Conservation (phyloP, 352 stramenopile genomes). For the Pilasporangium apinafurcum region DNA sequence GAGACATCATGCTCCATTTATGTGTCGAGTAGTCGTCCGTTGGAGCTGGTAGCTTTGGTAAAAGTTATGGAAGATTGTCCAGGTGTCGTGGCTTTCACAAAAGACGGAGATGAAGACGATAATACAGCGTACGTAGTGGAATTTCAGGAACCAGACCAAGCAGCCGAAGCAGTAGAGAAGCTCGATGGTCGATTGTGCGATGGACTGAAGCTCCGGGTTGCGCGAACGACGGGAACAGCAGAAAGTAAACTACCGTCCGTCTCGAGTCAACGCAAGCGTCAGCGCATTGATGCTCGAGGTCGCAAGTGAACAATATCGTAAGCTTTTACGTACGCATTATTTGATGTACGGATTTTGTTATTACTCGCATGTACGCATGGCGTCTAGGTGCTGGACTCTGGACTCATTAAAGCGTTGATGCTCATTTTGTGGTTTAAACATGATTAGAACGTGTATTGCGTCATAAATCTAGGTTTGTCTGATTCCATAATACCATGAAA, state of each 20-base stretch:
- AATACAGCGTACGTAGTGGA: slow-evolving; percentile 38
- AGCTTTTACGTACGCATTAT: no score
- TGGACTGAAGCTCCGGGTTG: slow-evolving; percentile 43
- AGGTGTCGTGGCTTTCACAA: slow-evolving; percentile 48
- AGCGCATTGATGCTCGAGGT: slow-evolving; percentile 41
- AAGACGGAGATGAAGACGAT: slow-evolving; percentile 22
- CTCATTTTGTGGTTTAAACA: no score
- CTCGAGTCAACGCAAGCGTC: slow-evolving; percentile 56
- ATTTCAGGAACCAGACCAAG: slow-evolving; percentile 35
- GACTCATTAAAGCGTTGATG: no score
- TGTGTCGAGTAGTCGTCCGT: slow-evolving; percentile 36
- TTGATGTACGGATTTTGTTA: no score
- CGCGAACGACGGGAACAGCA: neutral
- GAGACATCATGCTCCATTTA: slow-evolving; percentile 24
- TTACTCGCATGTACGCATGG: no score
- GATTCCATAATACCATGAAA: no score
- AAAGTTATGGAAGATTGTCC: slow-evolving; percentile 35
- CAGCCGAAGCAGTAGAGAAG: slow-evolving; percentile 26
- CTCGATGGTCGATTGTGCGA: slow-evolving; percentile 49
- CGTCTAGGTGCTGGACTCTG: no score
- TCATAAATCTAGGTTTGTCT: no score
- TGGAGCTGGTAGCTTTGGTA: slow-evolving; percentile 46
- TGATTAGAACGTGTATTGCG: no score
- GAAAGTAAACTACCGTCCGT: slow-evolving; percentile 9
- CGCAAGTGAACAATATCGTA: slow-evolving; percentile 1